Evolutionary conservation across 78 protist species (phyloP), one percentile per base, ranked within the genome.

Genomic region (Monosiga brevicollis): DNA sequence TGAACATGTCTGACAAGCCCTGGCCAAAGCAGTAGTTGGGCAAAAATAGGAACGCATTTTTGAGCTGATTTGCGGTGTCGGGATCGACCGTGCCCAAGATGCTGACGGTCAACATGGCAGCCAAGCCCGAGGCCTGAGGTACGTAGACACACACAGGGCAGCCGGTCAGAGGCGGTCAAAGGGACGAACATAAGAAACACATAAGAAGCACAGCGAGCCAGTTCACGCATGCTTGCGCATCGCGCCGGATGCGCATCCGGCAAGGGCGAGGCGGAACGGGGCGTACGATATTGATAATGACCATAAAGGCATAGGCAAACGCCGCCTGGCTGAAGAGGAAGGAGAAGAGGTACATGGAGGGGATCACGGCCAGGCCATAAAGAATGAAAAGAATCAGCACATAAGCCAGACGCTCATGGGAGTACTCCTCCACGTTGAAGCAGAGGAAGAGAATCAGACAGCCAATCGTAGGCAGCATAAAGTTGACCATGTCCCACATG

Each of bases 401-500:
- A 32, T 11, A 73, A 72, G 32, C 37, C 32, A 54, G 0, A 34
- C 39, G 36, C 36, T 42, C 78, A 29, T 76, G 76, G 0, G 76
- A 0, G 62, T 23, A 36, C 78, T 25, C 87, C 80, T 11, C 36
- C 26, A 43, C 39, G 74, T 77, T 0, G 36, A 38, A 32, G 73
- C 35, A n/a, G 54, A 6, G 0, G 73, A 88, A 34, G 72, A 88
- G 37, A 34, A 55, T 37, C 54, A 84, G 11, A 2, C 41, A 32
- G 62, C 9, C 6, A 6, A 24, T 1, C 40, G 23, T 9, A 11
- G 85, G 76, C 49, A 76, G 26, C 55, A 41, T 0, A 82, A n/a
- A 85, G 78, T 72, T n/a, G 71, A 82, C 34, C 37, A 71, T 20
- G 84, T 90, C 93, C 82, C 78, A 90, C 9, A 39, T 26, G 78